Base-by-base conservation (phyloP, 2,329 filamentous ascomycete species). In the Thelonectria discophora region DNA sequence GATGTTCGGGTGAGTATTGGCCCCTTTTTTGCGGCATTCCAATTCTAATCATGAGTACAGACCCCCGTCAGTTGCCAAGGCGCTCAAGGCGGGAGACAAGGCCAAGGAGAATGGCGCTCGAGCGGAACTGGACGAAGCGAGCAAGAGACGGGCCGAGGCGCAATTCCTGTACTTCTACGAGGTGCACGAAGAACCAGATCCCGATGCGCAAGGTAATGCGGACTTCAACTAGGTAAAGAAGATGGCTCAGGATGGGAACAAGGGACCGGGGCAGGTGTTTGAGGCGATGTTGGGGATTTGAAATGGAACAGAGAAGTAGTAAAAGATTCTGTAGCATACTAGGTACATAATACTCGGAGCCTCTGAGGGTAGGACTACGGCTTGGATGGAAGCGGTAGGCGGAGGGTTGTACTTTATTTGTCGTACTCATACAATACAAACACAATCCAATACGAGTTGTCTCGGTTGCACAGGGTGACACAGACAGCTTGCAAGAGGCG, bases 1-100 rank as follows among this genome's bases (percentile, higher is more conserved):
- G 75, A 86, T 97, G 62, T 95, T 96, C 75, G 95, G 95, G 88
- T 89, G 80, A 77, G 87, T 72, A 46, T 17, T 11, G 17, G 50
- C 12, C 15, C 53, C 39, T 50, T 18, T 49, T n/a, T 17, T 20
- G 2, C 12, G 11, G 34, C 60, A 65, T 55, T 65, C 58, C 17
- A 32, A 52, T 54, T 45, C 65, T 65, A 30, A 68, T 47, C 11
- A n/a, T 17, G 8, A 47, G 20, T 54, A 39, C 57, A 86, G 83
- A 9, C 83, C 84, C 20, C 60, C 75, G 1, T 85, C 83, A 1
- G 73, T 85, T 30, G 78, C 80, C 0, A 68, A 74, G n/a, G 68
- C 79, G 15, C 74, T 78, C 24, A 81, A 78, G 52, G 66, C 75
- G 46, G 77, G 51, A 24, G 62, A 66, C 12, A 68, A 67, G 20